These are phyloP conservation scores for Tolypocladium guangdongense DNA, from an alignment of 2,329 filamentous ascomycete genomes.

Conservation along the genomic window DNA sequence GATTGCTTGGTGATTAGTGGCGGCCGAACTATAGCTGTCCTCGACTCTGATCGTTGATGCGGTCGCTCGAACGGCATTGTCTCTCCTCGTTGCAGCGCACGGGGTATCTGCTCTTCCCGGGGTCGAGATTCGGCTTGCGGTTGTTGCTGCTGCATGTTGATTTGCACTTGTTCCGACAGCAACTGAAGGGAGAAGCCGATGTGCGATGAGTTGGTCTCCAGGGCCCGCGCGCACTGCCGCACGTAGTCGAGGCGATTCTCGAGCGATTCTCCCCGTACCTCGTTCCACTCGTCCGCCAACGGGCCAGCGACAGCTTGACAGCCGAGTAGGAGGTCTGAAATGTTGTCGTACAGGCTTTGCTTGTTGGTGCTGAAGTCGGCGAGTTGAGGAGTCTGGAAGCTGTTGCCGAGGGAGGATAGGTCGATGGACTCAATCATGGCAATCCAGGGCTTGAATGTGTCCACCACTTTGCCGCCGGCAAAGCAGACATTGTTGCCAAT, in stretches of 20 bases:
- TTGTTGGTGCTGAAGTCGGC: conserved; percentile 84
- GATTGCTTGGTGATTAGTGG: conserved; percentile 46
- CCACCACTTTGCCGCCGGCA: conserved; percentile 68
- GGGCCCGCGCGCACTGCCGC: conserved; percentile 61
- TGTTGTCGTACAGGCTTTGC: conserved; percentile 85
- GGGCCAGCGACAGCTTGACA: conserved; percentile 91
- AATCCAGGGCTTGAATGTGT: conserved; percentile 84
- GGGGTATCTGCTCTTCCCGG: conserved; percentile 35
- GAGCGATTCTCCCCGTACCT: conserved; percentile 78
- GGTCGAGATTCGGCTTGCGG: conserved; percentile 24
- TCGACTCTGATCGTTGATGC: conserved; percentile 48
- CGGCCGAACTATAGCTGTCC: conserved; percentile 31
- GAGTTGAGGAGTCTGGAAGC: conserved; percentile 73
- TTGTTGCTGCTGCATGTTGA: conserved; percentile 37
- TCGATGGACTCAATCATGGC: conserved; percentile 87
- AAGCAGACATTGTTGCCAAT: conserved; percentile 75
- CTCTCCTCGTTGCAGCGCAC: conserved; percentile 46
- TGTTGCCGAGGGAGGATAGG: conserved; percentile 65
- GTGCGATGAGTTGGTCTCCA: conserved; percentile 80
- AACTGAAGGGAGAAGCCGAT: conserved; percentile 81
- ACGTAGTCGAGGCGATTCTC: conserved; percentile 80
- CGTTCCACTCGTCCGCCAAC: conserved; percentile 89
- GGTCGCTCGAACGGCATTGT: conserved; percentile 43
- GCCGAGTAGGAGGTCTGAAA: conserved; percentile 76
- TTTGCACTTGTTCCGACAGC: conserved; percentile 69